Evolutionary conservation across 176 grass and related monocot genomes (phyloP).

Genomic region (Bothriochloa decipiens): DNA sequence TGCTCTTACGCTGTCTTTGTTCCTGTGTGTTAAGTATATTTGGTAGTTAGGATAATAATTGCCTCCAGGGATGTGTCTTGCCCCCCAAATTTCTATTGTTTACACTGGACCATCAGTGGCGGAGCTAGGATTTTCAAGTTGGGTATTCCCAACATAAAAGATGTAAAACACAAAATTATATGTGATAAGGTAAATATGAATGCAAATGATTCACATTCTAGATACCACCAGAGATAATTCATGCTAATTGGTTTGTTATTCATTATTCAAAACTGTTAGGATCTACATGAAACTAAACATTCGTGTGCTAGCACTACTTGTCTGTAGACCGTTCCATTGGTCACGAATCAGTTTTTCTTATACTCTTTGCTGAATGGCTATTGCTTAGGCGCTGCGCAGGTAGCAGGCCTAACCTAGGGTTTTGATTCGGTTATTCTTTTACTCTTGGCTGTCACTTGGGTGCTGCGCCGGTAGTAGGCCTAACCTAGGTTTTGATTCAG

Average conservation of each 20-base stretch:
- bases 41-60: neutral
- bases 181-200: neutral
- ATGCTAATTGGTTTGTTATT: neutral
- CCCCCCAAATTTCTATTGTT: neutral
- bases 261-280: neutral
- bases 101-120: neutral
- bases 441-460: neutral
- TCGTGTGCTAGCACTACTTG: neutral
- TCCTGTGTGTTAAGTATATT: neutral
- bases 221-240: neutral
- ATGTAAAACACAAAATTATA: neutral
- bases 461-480: neutral
- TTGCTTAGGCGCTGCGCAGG: neutral
- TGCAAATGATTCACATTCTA: neutral
- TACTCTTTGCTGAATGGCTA: neutral
- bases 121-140: neutral
- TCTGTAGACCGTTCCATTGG: neutral
- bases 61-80: neutral
- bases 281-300: slow-evolving; percentile 1
- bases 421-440: neutral
- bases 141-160: neutral
- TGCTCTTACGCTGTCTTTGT: slow-evolving; percentile 27
- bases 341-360: neutral
- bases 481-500: neutral
- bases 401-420: neutral